phyloP scores from a whole-genome alignment of 129 eudicot genomes.

The Silybum marianum region DNA sequence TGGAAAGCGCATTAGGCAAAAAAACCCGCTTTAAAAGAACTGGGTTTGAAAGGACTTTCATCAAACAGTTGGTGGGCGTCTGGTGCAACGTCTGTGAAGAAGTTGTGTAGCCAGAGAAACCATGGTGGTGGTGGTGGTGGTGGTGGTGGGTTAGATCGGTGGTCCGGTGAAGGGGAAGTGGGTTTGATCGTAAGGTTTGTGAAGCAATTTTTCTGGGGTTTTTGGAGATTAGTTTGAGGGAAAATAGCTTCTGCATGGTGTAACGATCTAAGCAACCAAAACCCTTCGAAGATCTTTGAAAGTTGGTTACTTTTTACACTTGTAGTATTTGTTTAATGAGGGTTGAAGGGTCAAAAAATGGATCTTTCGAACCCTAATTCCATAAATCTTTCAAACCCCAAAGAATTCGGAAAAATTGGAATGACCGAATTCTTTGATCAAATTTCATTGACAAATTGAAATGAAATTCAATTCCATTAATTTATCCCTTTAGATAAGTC shows the following conservation, averaged over 20 bases:
- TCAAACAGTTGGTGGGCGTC: constrained; percentile 32
- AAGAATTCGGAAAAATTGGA: background rate
- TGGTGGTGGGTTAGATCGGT: constrained; percentile 17
- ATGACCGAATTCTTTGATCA: background rate
- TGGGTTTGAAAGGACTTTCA: constrained; percentile 38
- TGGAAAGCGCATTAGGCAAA: constrained; percentile 34
- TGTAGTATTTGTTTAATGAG: constrained; percentile 11
- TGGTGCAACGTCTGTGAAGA: constrained; percentile 29
- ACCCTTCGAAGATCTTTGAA: constrained; percentile 8
- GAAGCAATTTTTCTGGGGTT: constrained; percentile 39
- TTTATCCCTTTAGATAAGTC: background rate
- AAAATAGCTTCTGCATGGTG: constrained; percentile 65
- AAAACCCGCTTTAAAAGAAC: constrained; percentile 32
- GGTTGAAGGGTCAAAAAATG: background rate
- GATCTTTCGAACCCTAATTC: constrained; percentile 23
- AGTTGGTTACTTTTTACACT: constrained; percentile 3
- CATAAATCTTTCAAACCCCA: background rate
- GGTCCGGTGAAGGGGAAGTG: constrained; percentile 33
- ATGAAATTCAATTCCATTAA: background rate
- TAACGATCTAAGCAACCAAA: constrained; percentile 3
- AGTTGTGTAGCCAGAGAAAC: constrained; percentile 25
- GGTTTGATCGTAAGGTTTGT: constrained; percentile 41
- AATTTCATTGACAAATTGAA: background rate
- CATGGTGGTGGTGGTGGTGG: constrained; percentile 16
- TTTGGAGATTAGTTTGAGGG: constrained; percentile 49